Evolutionary conservation across 768 basidiomycete genomes (phyloP).

Genomic region (Tulasnella sp.): DNA sequence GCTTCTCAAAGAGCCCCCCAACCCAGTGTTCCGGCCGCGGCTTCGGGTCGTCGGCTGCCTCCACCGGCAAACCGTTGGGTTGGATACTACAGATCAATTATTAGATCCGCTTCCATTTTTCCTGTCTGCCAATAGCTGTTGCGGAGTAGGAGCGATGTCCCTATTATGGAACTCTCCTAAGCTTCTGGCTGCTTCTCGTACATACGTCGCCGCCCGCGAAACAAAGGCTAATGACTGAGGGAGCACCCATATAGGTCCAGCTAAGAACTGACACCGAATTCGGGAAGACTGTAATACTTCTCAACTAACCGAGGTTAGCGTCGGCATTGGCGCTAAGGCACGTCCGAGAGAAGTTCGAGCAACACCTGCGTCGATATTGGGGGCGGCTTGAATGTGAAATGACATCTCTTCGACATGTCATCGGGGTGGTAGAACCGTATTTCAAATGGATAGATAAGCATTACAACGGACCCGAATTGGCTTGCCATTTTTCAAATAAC

Average conservation of each 20-base stretch:
- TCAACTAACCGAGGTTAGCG: not conserved
- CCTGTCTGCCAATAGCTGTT: not conserved
- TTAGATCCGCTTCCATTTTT: slow-evolving; percentile 4
- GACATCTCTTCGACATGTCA: not conserved
- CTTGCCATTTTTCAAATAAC: not conserved
- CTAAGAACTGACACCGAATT: not conserved
- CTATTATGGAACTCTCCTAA: not conserved
- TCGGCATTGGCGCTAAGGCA: not conserved
- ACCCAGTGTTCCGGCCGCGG: not conserved
- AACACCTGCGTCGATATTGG: not conserved
- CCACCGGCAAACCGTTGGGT: not conserved
- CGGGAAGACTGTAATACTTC: not conserved
- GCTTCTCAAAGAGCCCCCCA: not conserved
- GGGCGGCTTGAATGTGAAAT: not conserved
- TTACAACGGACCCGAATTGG: not conserved
- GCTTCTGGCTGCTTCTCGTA: not conserved
- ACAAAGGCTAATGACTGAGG: slow-evolving; percentile 2
- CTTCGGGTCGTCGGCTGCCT: slow-evolving; percentile 1
- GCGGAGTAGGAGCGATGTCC: slow-evolving; percentile 6
- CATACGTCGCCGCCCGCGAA: not conserved
- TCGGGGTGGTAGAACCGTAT: not conserved
- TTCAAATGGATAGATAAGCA: slow-evolving; percentile 2
- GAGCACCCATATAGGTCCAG: not conserved
- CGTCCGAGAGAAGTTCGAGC: not conserved
- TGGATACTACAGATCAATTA: slow-evolving; percentile 3